Evolutionary conservation across 1,139 yeast genomes (phyloP), one percentile per base, ranked within the genome.

Genomic region (Waltiozyma sp.): DNA sequence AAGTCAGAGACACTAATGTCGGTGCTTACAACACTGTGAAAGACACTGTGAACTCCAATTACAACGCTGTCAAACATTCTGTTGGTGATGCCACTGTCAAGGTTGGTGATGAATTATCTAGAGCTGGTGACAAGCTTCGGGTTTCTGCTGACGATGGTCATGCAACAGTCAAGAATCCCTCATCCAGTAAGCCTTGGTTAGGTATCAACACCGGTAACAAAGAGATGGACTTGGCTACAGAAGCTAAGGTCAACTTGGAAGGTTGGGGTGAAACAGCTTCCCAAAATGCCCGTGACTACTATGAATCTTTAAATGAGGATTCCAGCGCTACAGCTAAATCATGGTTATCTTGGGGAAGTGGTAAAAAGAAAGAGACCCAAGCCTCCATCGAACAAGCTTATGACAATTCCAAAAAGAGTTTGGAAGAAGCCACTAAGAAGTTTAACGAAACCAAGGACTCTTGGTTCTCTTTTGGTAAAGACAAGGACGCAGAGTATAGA

Each of bases 241-340:
- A 51, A 21, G 58, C 63, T 2, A 51, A 53, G 39, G 48, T 52
- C 10, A 54, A 66, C 4, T 56, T 66, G 3, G 54, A 50, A 26
- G 72, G 73, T 2, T 69, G 71, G 69, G 70, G 72, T 38, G 70
- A 67, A 42, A 55, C 63, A 41, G 73, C 72, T 6, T 54, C 61
- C 26, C 63, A 62, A 36, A 62, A 63, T 45, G 68, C 70, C 9
- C 54, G 55, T 37, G 73, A 68, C 31, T 66, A 65, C 48, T 56
- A 62, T 33, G 66, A 64, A n/a, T 49, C 53, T 18, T 45, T 49
- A 14, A 47, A 49, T 35, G 58, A 53, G 7, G 53, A 57, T 28
- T 49, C 51, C 24, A 55, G 55, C 15, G 57, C 54, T n/a, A 19
- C 26, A n/a, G 37, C 24, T 38, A 58, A 53, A 40, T 38, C 49